Evolutionary conservation across 2,329 filamentous ascomycete species (phyloP).

Genomic region (Xylaria sp.): DNA sequence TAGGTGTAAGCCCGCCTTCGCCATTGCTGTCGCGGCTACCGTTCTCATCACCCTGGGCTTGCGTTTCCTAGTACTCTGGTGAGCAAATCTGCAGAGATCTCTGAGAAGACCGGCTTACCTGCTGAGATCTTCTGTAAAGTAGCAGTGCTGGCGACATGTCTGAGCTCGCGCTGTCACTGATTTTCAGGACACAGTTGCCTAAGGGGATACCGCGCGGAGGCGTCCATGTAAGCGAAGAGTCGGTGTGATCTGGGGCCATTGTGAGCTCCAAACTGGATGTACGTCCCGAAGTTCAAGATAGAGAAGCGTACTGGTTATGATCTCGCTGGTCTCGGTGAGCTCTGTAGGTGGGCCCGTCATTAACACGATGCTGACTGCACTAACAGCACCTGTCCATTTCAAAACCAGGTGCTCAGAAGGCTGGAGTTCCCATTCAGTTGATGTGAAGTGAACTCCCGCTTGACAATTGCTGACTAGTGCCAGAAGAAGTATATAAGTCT

Average conservation of each 20-base stretch:
- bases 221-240: conserved; percentile 7
- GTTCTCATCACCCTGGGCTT: not conserved
- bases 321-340: not conserved
- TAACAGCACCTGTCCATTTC: conserved; percentile 7
- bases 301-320: conserved; percentile 5
- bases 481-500: not conserved
- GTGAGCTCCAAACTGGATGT: not conserved
- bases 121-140: not conserved
- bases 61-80: not conserved
- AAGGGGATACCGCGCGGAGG: conserved; percentile 1
- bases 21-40: not conserved
- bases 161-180: conserved; percentile 1
- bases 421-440: conserved; percentile 10
- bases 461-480: not conserved
- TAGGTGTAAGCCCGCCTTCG: conserved; percentile 4
- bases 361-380: conserved; percentile 6
- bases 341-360: conserved; percentile 1
- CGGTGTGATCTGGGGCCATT: not conserved
- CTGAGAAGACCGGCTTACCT: conserved; percentile 2
- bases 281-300: not conserved
- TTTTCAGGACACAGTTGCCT: conserved; percentile 13
- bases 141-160: conserved; percentile 10
- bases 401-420: conserved; percentile 5
- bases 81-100: not conserved
- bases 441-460: conserved; percentile 14